Conservation (phyloP, 495 filamentous ascomycete genomes). For the Aspergillus kassunensis region DNA sequence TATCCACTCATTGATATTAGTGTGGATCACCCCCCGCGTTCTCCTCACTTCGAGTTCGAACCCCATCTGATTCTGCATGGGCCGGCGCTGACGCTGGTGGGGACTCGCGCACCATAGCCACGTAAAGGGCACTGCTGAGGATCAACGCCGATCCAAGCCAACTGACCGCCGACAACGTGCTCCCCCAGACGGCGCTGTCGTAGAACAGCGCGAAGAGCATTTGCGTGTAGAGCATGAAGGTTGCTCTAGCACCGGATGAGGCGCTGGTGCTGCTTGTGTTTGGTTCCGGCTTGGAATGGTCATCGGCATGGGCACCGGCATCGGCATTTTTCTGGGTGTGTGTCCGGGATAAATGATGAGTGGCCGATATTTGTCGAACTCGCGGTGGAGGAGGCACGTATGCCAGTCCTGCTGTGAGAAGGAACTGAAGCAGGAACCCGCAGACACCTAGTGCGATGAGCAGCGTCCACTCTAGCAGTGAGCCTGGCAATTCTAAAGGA, state of each 20-base stretch:
- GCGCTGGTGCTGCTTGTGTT: slow-evolving; percentile 17
- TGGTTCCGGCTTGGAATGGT: slow-evolving; percentile 3
- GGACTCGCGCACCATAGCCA: slow-evolving; percentile 53
- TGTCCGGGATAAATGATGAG: slow-evolving; percentile 4
- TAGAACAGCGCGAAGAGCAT: slow-evolving; percentile 88
- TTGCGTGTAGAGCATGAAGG: slow-evolving; percentile 86
- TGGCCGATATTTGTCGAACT: slow-evolving; percentile 19
- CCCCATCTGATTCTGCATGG: neutral
- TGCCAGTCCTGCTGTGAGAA: slow-evolving; percentile 76
- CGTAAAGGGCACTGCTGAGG: slow-evolving; percentile 74
- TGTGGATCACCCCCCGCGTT: slow-evolving; percentile 3
- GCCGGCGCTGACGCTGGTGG: slow-evolving; percentile 9
- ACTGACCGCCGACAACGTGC: slow-evolving; percentile 60
- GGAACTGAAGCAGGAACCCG: slow-evolving; percentile 83
- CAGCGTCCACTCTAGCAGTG: slow-evolving; percentile 63
- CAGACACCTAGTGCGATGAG: slow-evolving; percentile 66
- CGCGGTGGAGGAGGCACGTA: slow-evolving; percentile 48
- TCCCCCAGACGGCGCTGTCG: slow-evolving; percentile 75
- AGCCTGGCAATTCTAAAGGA: slow-evolving; percentile 61
- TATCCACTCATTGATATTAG: slow-evolving; percentile 1
- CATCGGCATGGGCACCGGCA: no score
- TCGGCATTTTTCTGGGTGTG: neutral
- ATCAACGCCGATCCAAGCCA: slow-evolving; percentile 75
- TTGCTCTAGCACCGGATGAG: slow-evolving; percentile 60
- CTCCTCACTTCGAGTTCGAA: neutral